Base-by-base conservation (phyloP, 805 yeast species). In the Kodamaea hsintzibuensis region DNA sequence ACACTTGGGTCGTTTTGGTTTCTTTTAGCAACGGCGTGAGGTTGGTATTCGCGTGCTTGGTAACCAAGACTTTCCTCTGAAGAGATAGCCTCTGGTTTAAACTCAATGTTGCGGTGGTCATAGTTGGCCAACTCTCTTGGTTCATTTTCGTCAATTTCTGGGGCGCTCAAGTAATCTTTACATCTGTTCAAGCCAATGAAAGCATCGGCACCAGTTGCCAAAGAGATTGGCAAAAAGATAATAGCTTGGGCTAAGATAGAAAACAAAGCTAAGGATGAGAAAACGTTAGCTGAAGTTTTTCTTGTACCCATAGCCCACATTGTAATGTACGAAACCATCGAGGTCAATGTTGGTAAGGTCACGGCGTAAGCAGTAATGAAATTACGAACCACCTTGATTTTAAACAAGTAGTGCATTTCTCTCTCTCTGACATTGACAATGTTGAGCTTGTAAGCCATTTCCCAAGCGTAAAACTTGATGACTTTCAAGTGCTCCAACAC, bases 381-480 rank as follows among this genome's bases (percentile, higher is more conserved):
- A 56, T 74, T 74, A 57, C 80, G 63, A 59, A 76, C 60, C 0
- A 74, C 70, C 58, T 76, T 72, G 55, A 77, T 74, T n/a, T 71
- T 69, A 59, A 73, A 74, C 50, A 73, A 61, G 54, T 67, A 62
- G 51, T 65, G 65, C 79, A 76, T 75, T 62, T 77, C 81, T 17
- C 62, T 56, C 30, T 62, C 65, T 55, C 81, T 64, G n/a, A 69
- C 67, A n/a, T 65, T 58, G 30, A 72, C 64, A 48, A 77, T 69
- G 54, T 61, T 66, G 42, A 62, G 52, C 57, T 70, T 69, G 62
- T 77, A 77, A 16, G 81, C 77, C 51, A 65, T 33, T 62, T 77
- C 81, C 81, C 81, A 77, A 12, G 80, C 76, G 57, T 76, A 77
- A 51, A 70, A 77, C 62, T 77, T 77, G 60, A 77, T 75, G 30